Evolutionary conservation across 2,329 filamentous ascomycete species (phyloP).

Genomic region (Boeremia lycopersici): DNA sequence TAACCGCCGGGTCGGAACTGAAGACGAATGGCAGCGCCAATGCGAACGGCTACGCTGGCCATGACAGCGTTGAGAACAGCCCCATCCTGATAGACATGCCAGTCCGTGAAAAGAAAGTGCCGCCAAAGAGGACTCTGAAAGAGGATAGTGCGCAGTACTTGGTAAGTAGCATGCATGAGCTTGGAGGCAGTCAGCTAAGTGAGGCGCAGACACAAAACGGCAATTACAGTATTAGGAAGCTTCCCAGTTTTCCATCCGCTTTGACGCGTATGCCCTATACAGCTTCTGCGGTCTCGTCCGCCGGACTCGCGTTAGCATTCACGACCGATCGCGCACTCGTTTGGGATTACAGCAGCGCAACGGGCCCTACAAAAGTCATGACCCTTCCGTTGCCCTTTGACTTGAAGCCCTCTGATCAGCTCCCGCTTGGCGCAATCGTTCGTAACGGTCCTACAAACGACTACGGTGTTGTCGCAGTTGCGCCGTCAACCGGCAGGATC

Average conservation of each 20-base stretch:
- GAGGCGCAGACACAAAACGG: constrained; percentile 73
- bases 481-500: constrained; percentile 82
- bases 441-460: constrained; percentile 78
- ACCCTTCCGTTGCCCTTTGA: constrained; percentile 79
- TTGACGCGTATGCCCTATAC: constrained; percentile 66
- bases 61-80: constrained; percentile 36
- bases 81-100: constrained; percentile 47
- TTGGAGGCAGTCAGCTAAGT: constrained; percentile 12
- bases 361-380: constrained; percentile 73
- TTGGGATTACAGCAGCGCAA: constrained; percentile 78
- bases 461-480: constrained; percentile 84
- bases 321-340: constrained; percentile 83
- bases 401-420: constrained; percentile 69
- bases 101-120: constrained; percentile 48
- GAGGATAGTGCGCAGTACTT: constrained; percentile 71
- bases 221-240: constrained; percentile 83
- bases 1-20: constrained; percentile 28
- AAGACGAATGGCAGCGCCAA: constrained; percentile 42
- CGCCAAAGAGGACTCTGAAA: constrained; percentile 61
- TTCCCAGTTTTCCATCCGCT: constrained; percentile 80
- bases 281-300: constrained; percentile 60
- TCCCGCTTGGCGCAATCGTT: constrained; percentile 84
- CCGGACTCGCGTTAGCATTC: constrained; percentile 77
- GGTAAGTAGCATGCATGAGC: constrained; percentile 54
- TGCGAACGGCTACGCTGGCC: constrained; percentile 42